phyloP scores from a whole-genome alignment of 2,329 filamentous ascomycete genomes.

The Talaromyces sp. region DNA sequence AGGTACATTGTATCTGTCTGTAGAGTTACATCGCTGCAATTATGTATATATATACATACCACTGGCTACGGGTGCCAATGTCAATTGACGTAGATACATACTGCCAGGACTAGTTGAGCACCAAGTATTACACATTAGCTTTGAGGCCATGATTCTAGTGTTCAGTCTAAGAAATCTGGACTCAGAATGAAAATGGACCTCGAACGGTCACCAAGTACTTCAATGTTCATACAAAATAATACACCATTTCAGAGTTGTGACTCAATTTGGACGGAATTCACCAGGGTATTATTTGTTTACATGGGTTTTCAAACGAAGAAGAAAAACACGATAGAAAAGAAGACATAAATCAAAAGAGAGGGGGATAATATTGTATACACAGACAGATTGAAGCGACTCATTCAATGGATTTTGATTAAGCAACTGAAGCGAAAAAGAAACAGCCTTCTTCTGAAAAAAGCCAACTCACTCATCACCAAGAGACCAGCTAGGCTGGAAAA shows the following conservation, averaged over 20 bases:
- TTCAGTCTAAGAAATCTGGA: too few relatives aligned
- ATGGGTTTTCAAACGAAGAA: neutral
- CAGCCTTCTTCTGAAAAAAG: too few relatives aligned
- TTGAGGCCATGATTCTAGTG: too few relatives aligned
- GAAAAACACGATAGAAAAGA: neutral
- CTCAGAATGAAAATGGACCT: too few relatives aligned
- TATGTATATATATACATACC: too few relatives aligned
- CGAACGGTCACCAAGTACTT: too few relatives aligned
- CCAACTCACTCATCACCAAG: constrained; percentile 36
- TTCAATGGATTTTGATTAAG: neutral
- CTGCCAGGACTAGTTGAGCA: too few relatives aligned
- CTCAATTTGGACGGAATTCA: neutral
- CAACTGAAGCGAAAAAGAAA: neutral
- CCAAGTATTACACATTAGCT: too few relatives aligned
- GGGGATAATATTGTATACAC: neutral
- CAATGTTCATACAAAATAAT: neutral
- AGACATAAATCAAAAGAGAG: neutral
- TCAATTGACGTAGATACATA: too few relatives aligned
- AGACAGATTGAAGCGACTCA: neutral
- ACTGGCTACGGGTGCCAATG: too few relatives aligned
- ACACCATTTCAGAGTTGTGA: neutral
- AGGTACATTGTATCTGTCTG: too few relatives aligned
- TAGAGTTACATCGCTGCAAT: too few relatives aligned
- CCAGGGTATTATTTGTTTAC: neutral
- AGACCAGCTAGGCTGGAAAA: constrained; percentile 41